These are phyloP conservation scores for Fraxinus nigra DNA, from an alignment of 305 asterid genomes.

Conservation along the genomic window DNA sequence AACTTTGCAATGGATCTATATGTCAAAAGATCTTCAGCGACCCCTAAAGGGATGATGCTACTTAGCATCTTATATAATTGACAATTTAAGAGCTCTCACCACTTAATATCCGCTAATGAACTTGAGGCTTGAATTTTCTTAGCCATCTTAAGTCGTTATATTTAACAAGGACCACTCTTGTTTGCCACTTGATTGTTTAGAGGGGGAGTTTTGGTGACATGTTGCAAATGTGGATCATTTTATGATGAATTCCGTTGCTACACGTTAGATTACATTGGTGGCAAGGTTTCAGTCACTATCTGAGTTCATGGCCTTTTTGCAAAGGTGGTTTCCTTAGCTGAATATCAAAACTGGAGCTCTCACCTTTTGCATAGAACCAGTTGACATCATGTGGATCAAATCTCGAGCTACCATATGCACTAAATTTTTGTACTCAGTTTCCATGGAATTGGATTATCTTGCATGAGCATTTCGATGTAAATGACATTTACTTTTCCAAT, in stretches of 20 bases:
- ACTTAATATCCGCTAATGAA: conserved; percentile 38
- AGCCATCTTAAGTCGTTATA: conserved; percentile 37
- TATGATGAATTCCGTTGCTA: conserved; percentile 39
- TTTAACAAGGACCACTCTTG: conserved; percentile 41
- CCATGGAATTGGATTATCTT: conserved; percentile 47
- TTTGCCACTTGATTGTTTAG: conserved; percentile 35
- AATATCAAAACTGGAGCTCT: conserved; percentile 65
- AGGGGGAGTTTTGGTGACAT: conserved; percentile 51
- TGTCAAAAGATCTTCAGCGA: conserved; percentile 47
- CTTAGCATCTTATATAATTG: conserved; percentile 39
- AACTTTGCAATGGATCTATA: conserved; percentile 36
- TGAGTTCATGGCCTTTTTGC: conserved; percentile 52
- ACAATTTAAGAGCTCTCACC: conserved; percentile 38
- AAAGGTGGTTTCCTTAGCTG: conserved; percentile 60
- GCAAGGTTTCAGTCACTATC: conserved; percentile 44
- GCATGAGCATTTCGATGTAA: conserved; percentile 52
- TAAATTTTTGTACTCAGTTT: conserved; percentile 38
- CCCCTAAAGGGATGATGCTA: conserved; percentile 24
- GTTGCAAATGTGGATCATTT: conserved; percentile 13
- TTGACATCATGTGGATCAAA: conserved; percentile 62
- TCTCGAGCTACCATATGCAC: conserved; percentile 46
- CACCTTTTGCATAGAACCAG: conserved; percentile 59
- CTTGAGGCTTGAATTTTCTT: conserved; percentile 35
- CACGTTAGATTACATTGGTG: conserved; percentile 39
- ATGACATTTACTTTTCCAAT: conserved; percentile 57